Evolutionary conservation across 306 rosid species (phyloP).

Genomic region (Vigna unguiculata): DNA sequence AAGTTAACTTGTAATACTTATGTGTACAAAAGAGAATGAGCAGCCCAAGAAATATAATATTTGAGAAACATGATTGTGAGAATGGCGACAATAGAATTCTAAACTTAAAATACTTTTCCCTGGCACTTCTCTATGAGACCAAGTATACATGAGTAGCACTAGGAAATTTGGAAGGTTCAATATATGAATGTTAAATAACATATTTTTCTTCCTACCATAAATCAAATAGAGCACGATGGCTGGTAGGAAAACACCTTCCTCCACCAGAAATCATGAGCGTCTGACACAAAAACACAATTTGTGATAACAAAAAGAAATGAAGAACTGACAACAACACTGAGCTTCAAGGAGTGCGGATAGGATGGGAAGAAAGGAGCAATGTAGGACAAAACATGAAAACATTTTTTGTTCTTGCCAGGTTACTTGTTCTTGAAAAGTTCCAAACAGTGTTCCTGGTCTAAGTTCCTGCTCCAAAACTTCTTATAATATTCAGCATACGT

Average conservation of each 20-base stretch:
- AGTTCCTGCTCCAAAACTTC: conserved; percentile 84
- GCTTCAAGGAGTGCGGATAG: not conserved
- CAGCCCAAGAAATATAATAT: not conserved
- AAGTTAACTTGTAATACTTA: no score
- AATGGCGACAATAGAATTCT: not conserved
- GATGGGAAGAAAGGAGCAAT: not conserved
- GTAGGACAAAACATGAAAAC: not conserved
- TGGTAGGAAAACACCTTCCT: not conserved
- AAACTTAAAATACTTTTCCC: conserved; percentile 13
- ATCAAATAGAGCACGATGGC: not conserved
- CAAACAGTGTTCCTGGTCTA: conserved; percentile 76
- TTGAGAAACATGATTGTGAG: conserved; percentile 13
- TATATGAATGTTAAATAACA: conserved; percentile 7
- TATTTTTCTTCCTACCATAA: conserved; percentile 16
- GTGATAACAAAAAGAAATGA: conserved; percentile 1
- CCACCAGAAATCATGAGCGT: not conserved
- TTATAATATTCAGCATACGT: conserved; percentile 79
- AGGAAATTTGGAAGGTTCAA: not conserved
- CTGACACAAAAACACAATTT: conserved; percentile 14
- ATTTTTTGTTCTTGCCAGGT: not conserved
- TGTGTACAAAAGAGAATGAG: not conserved
- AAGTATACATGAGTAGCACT: conserved; percentile 21
- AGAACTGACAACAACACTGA: not conserved
- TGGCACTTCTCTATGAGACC: not conserved
- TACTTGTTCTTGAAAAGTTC: conserved; percentile 70